Conservation (phyloP, 2,329 filamentous ascomycete genomes). For the Sarocladium oryzae region DNA sequence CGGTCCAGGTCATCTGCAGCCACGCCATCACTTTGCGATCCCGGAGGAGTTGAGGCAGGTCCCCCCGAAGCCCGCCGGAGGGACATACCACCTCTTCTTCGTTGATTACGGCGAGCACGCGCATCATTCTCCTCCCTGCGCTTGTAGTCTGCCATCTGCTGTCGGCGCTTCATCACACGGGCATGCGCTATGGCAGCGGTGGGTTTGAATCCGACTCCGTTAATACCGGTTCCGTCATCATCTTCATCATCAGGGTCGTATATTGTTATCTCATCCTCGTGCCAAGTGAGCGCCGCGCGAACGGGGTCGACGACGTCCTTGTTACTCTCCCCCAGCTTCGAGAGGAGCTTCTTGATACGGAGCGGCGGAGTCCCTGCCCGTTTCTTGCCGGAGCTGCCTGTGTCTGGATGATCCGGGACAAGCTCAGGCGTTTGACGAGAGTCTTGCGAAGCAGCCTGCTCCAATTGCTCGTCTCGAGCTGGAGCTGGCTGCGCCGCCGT, state of each 20-base stretch:
- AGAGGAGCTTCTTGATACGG: conserved; percentile 19
- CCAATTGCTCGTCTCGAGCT: background rate
- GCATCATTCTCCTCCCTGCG: conserved; percentile 56
- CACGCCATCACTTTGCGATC: conserved; percentile 15
- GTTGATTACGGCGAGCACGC: conserved; percentile 46
- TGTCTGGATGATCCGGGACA: background rate
- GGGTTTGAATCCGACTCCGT: conserved; percentile 61
- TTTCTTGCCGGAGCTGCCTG: conserved; percentile 16
- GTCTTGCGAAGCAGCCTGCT: background rate
- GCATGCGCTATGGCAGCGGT: conserved; percentile 54
- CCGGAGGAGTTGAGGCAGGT: background rate
- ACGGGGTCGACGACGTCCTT: conserved; percentile 42
- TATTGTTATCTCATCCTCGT: conserved; percentile 61
- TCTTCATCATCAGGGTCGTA: conserved; percentile 59
- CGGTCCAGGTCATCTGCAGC: conserved; percentile 19
- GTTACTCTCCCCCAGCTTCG: conserved; percentile 17
- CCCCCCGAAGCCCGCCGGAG: background rate
- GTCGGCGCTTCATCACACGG: conserved; percentile 48
- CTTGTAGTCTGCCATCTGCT: conserved; percentile 57
- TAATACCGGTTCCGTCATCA: conserved; percentile 61
- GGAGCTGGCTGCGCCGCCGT: background rate
- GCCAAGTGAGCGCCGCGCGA: conserved; percentile 58
- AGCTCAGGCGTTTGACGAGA: background rate
- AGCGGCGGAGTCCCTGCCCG: conserved; percentile 34
- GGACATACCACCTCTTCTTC: conserved; percentile 31